Conservation (phyloP, 2,329 filamentous ascomycete genomes). For the Colletotrichum navitas region DNA sequence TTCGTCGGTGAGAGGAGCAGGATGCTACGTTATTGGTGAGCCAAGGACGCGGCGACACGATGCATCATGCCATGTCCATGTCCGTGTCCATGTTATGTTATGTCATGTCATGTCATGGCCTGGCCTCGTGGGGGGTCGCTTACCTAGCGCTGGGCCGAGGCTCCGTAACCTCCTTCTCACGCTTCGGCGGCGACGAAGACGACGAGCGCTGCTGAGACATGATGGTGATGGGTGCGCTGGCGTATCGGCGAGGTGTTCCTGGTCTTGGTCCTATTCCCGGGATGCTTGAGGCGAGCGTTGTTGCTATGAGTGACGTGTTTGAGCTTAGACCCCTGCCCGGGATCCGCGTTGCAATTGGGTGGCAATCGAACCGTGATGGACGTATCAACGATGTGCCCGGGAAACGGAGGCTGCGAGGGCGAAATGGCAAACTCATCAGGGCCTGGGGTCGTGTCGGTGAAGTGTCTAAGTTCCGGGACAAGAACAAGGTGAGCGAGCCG, state of each 20-base stretch:
- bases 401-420: constrained; percentile 4
- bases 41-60: not conserved
- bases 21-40: constrained; percentile 57
- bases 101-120: too few relatives aligned
- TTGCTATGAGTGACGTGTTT: constrained; percentile 22
- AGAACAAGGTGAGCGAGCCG: constrained; percentile 13
- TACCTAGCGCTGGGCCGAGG: constrained; percentile 76
- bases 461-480: not conserved
- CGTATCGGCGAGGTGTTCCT: not conserved
- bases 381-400: not conserved
- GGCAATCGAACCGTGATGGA: not conserved
- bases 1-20: constrained; percentile 88
- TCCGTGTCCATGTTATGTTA: too few relatives aligned
- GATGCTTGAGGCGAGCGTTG: not conserved
- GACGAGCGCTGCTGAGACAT: constrained; percentile 39
- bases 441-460: not conserved
- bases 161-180: constrained; percentile 49
- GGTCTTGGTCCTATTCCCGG: not conserved
- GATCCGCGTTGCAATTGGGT: constrained; percentile 10
- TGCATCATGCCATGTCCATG: not conserved
- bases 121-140: constrained; percentile 9
- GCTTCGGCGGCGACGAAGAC: constrained; percentile 36
- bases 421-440: constrained; percentile 13
- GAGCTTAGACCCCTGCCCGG: constrained; percentile 6
- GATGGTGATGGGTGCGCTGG: constrained; percentile 1